phyloP scores from a whole-genome alignment of 495 filamentous ascomycete species.

The Poronia punctata region DNA sequence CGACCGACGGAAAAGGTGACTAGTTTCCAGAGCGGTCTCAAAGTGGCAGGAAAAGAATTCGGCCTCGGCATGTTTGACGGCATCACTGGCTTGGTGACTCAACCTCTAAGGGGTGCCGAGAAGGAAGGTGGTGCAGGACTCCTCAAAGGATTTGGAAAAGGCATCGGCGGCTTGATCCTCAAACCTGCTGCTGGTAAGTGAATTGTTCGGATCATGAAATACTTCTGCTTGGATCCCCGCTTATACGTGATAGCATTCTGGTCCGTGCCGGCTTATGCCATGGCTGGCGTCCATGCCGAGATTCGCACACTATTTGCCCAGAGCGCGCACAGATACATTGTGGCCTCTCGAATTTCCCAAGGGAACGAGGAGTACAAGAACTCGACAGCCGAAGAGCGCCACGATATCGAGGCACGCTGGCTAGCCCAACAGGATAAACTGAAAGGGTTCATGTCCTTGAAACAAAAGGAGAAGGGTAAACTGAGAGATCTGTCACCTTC shows the following conservation, averaged over 20 bases:
- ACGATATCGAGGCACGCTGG: constrained; percentile 54
- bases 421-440: constrained; percentile 44
- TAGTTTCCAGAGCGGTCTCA: constrained; percentile 58
- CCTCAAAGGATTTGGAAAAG: constrained; percentile 69
- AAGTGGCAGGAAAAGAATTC: constrained; percentile 60
- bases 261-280: constrained; percentile 63
- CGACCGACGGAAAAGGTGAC: constrained; percentile 63
- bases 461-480: constrained; percentile 33
- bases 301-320: constrained; percentile 56
- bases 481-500: constrained; percentile 14
- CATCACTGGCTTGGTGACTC: constrained; percentile 64
- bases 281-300: constrained; percentile 70
- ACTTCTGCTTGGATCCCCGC: constrained; percentile 2
- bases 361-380: constrained; percentile 55
- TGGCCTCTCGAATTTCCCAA: constrained; percentile 63
- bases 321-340: constrained; percentile 62
- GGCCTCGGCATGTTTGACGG: constrained; percentile 63
- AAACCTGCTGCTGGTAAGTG: constrained; percentile 61
- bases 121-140: constrained; percentile 64
- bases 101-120: constrained; percentile 58
- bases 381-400: constrained; percentile 45
- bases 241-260: constrained; percentile 40
- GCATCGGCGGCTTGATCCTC: constrained; percentile 60
- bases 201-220: no score
- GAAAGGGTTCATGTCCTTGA: constrained; percentile 35